Conservation (phyloP, 768 basidiomycete species). For the Mycena amicta region DNA sequence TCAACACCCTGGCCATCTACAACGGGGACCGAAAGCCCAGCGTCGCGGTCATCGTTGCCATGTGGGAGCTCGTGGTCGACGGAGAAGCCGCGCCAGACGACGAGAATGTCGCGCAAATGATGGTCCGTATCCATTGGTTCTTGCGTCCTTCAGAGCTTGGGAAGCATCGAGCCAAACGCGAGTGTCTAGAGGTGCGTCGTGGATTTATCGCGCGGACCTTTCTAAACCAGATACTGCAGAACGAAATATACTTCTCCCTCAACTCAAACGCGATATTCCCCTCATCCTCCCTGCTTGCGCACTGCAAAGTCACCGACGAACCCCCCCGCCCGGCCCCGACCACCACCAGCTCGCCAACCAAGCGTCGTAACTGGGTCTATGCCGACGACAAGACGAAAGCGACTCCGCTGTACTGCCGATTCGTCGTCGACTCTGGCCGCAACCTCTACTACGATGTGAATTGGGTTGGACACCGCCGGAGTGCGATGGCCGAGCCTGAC, state of each 20-base stretch:
- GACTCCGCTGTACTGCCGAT: slow-evolving; percentile 53
- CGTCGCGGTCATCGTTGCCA: slow-evolving; percentile 67
- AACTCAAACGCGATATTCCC: slow-evolving; percentile 48
- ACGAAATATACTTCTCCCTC: slow-evolving; percentile 75
- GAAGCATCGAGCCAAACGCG: slow-evolving; percentile 57
- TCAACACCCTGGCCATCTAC: slow-evolving; percentile 50
- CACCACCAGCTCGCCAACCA: slow-evolving; percentile 6
- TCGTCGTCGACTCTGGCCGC: slow-evolving; percentile 58
- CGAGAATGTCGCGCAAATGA: slow-evolving; percentile 44
- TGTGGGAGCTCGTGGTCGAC: slow-evolving; percentile 57
- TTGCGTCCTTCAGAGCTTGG: slow-evolving; percentile 66
- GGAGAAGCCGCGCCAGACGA: slow-evolving; percentile 30
- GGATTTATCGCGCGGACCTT: background rate
- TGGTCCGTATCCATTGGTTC: slow-evolving; percentile 77
- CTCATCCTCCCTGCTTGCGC: slow-evolving; percentile 53
- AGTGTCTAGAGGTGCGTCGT: slow-evolving; percentile 56
- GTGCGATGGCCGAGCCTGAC: slow-evolving; percentile 35
- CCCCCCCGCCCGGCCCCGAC: slow-evolving; percentile 18
- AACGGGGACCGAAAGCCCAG: slow-evolving; percentile 52
- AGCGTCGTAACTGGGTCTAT: slow-evolving; percentile 18
- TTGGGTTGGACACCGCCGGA: slow-evolving; percentile 54
- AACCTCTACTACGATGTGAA: slow-evolving; percentile 65
- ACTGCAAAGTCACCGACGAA: slow-evolving; percentile 49
- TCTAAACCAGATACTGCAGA: slow-evolving; percentile 45
- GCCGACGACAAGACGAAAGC: slow-evolving; percentile 32